These are phyloP conservation scores for Pichia exigua DNA, from an alignment of 805 yeast genomes.

Conservation along the genomic window DNA sequence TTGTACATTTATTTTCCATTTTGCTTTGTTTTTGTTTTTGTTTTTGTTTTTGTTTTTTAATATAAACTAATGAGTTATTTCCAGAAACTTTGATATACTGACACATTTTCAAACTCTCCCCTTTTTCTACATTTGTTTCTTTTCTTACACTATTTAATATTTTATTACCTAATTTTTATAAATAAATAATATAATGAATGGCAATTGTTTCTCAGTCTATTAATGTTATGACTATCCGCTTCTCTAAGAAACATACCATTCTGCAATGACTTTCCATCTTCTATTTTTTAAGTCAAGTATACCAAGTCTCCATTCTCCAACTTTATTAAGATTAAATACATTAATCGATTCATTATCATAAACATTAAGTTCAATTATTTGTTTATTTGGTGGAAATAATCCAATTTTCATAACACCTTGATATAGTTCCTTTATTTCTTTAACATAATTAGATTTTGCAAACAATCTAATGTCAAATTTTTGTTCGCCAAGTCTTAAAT, in stretches of 20 bases:
- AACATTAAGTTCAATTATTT: constrained; percentile 51
- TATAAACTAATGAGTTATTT: background rate
- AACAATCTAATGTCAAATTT: constrained; percentile 4
- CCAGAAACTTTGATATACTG: too few species aligned
- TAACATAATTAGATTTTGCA: background rate
- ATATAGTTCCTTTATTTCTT: constrained; percentile 7
- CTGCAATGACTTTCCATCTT: constrained; percentile 85
- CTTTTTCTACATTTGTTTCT: too few species aligned
- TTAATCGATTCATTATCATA: constrained; percentile 49
- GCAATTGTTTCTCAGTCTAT: background rate
- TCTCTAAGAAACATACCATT: constrained; percentile 48
- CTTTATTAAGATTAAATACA: constrained; percentile 53
- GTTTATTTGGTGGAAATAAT: constrained; percentile 80
- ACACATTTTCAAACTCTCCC: too few species aligned
- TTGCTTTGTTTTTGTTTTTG: background rate
- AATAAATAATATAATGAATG: background rate
- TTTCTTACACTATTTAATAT: too few species aligned
- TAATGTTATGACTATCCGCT: constrained; percentile 1
- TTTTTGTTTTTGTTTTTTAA: background rate
- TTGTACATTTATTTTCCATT: background rate
- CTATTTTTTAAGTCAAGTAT: constrained; percentile 69
- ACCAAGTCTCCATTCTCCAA: constrained; percentile 78
- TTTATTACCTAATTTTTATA: background rate
- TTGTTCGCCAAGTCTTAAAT: constrained; percentile 32
- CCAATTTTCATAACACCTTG: constrained; percentile 45